These are phyloP conservation scores for Artemisia annua DNA, from an alignment of 129 eudicot species.

Conservation along the genomic window DNA sequence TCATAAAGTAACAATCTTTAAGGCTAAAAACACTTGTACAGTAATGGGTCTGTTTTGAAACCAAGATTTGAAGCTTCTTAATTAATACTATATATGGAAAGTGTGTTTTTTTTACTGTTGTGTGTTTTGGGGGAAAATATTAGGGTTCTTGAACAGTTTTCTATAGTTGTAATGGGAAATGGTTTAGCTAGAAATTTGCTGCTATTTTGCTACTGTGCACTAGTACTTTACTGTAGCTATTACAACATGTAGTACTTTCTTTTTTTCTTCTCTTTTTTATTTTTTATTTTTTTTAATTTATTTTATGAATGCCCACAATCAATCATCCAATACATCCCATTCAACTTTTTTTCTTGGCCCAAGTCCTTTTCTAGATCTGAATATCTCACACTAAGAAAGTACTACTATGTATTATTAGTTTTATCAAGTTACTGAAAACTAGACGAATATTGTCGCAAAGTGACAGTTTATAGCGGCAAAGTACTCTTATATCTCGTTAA, in stretches of 20 bases:
- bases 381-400: background rate
- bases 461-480: no score
- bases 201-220: conserved; percentile 27
- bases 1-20: conserved; percentile 28
- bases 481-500: no score
- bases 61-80: conserved; percentile 29
- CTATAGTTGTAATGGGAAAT: conserved; percentile 33
- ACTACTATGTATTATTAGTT: no score
- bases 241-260: conserved; percentile 21
- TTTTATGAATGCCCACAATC: conserved; percentile 24
- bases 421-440: no score
- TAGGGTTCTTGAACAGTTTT: conserved; percentile 41
- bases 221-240: conserved; percentile 36
- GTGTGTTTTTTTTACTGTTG: conserved; percentile 5
- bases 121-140: conserved; percentile 34
- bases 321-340: conserved; percentile 30
- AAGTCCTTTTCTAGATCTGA: conserved; percentile 10
- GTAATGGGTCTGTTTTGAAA: conserved; percentile 24
- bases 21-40: conserved; percentile 3
- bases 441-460: no score
- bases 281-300: conserved; percentile 11
- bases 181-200: background rate
- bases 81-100: background rate
- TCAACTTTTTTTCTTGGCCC: conserved; percentile 29
- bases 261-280: background rate